Base-by-base conservation (phyloP, 148 eudicot species). In the Heliosperma pusillum region DNA sequence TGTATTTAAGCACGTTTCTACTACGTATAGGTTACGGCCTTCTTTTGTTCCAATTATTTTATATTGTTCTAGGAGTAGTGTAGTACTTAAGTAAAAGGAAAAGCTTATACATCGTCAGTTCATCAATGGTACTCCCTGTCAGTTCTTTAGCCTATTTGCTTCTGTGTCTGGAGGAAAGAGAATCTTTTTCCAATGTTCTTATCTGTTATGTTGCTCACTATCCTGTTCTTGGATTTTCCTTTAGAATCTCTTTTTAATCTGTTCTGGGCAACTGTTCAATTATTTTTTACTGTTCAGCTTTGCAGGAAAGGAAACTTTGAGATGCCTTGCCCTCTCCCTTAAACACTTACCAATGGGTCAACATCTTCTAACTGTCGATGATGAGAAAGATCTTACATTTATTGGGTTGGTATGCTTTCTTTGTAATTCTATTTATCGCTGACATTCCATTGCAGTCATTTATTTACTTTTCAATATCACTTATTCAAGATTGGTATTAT, bases 341-440 rank as follows among this genome's bases (percentile, higher is more conserved):
- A 96, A 92, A 86, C 83, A 85, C 79, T 81, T 96, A 85, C 95
- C 97, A 59, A 68, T 73, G 75, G 92, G 89, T 77, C 97, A 86
- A 77, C 97, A 89, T 72, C 74, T 81, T 33, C 80, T 96, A 20
- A 87, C 97, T 36, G 52, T 83, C 8, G 90, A 92, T 57, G 99
- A 92, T 81, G 99, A 96, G 82, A 89, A 85, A 70, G 97, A 92
- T 77, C 97, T 96, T 65, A 96, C 99, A 62, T 92, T 96, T 87
- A 86, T 96, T 90, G 99, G 97, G 91, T 87, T 96, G 97, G 99
- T 96, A 90, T 86, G 99, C 90, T 84, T 84, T 86, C 89, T 86
- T 81, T 82, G 75, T 52, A 33, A 68, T 59, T 26, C 47, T 73
- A 16, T 62, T 73, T 21, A 15, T 52, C 5, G 12, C 60, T 20